phyloP scores from a whole-genome alignment of 1,139 yeast species.

The Barnettozyma hawaiiensis region DNA sequence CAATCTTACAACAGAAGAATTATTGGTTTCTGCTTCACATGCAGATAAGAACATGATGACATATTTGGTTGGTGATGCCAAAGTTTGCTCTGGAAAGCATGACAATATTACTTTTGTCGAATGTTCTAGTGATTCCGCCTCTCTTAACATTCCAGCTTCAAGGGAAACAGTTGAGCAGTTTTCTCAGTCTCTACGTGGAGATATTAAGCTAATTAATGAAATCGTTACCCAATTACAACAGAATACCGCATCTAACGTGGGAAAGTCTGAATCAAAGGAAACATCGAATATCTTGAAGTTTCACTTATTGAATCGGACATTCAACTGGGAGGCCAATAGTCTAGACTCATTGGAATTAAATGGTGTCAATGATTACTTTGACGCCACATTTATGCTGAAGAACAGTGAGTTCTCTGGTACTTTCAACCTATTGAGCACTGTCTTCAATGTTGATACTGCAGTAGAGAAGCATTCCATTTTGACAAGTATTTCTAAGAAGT shows the following conservation, averaged over 20 bases:
- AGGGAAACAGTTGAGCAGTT: background rate
- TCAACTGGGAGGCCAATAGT: background rate
- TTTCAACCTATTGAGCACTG: background rate
- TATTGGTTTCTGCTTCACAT: background rate
- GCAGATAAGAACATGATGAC: background rate
- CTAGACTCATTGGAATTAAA: slow-evolving; percentile 2
- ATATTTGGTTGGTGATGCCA: background rate
- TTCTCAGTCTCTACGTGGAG: background rate
- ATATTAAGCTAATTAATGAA: background rate
- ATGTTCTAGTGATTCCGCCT: background rate
- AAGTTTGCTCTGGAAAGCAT: background rate
- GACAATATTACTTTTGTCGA: background rate
- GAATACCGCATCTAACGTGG: too few species aligned
- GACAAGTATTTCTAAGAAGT: background rate
- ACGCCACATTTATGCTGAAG: background rate
- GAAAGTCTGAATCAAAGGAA: background rate
- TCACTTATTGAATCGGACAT: background rate
- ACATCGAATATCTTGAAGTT: background rate
- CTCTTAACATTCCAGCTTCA: background rate
- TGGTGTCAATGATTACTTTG: slow-evolving; percentile 6
- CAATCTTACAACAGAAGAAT: background rate
- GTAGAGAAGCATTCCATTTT: background rate
- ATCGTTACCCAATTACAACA: background rate
- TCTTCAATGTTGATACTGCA: slow-evolving; percentile 1
- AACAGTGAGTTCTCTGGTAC: background rate